A percentile compares a stretch with the other conserved stretches of the same genome.
Evolutionary conservation across 176 grass and related monocot genomes (phyloP).

Genomic region (Avena eriantha): DNA sequence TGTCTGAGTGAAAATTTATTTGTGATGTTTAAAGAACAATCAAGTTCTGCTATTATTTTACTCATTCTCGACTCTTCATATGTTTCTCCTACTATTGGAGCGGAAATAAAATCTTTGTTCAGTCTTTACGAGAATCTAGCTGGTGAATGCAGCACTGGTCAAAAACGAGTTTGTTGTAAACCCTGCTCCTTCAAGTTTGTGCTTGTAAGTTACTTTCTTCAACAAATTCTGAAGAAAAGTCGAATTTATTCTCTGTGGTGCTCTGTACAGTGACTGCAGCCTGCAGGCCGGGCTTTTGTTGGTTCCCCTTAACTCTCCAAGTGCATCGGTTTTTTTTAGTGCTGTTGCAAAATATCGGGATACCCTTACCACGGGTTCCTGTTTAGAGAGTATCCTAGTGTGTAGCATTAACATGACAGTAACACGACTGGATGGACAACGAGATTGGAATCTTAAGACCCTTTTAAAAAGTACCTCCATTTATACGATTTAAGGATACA

Average conservation of each 20-base stretch:
- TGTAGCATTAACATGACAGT: background rate
- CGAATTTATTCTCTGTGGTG: background rate
- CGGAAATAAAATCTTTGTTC: conserved; percentile 38
- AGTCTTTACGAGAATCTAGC: conserved; percentile 23
- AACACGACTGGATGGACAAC: too few species aligned
- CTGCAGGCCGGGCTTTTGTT: background rate
- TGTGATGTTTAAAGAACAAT: conserved; percentile 19
- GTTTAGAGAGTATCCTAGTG: background rate
- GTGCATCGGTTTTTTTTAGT: background rate
- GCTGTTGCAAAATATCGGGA: background rate
- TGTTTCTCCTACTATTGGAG: background rate
- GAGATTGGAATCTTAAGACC: too few species aligned
- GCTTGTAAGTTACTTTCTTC: background rate
- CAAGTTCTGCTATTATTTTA: conserved; percentile 36
- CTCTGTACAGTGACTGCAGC: background rate
- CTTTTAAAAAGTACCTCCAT: too few species aligned
- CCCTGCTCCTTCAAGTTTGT: background rate
- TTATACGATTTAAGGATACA: too few species aligned
- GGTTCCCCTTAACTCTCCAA: background rate
- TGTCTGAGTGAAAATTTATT: background rate
- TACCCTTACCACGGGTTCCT: background rate
- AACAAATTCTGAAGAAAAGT: background rate
- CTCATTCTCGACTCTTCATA: background rate
- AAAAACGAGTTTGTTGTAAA: conserved; percentile 6
- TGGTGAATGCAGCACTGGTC: background rate